A percentile compares a stretch with the other conserved stretches of the same genome.
Evolutionary conservation across 306 rosid genomes (phyloP).

Genomic region (Phaseolus lunatus): DNA sequence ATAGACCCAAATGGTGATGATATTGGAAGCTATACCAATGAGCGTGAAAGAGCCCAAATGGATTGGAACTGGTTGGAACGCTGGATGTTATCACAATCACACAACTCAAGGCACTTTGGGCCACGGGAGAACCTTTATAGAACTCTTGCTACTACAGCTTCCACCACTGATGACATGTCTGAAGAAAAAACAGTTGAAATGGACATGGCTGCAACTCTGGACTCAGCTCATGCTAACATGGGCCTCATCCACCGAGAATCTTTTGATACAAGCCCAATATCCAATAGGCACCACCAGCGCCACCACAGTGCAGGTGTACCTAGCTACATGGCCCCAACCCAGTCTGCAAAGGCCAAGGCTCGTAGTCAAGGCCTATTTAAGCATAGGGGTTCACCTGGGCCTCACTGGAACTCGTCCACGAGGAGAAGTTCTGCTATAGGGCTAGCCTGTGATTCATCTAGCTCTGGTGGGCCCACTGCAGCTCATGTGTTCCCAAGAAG

Average conservation of each 20-base stretch:
- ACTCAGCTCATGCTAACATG: slow-evolving; percentile 35
- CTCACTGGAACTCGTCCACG: slow-evolving; percentile 66
- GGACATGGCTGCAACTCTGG: slow-evolving; percentile 53
- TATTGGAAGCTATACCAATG: slow-evolving; percentile 43
- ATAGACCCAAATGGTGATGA: slow-evolving; percentile 45
- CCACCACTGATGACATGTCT: slow-evolving; percentile 59
- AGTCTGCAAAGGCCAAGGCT: slow-evolving; percentile 91
- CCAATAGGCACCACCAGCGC: slow-evolving; percentile 35
- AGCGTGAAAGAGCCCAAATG: slow-evolving; percentile 61
- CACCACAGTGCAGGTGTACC: slow-evolving; percentile 51
- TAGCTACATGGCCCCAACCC: slow-evolving; percentile 91
- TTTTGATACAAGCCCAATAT: slow-evolving; percentile 46
- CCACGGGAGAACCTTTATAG: slow-evolving; percentile 47
- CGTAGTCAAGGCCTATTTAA: slow-evolving; percentile 53
- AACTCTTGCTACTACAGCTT: slow-evolving; percentile 43
- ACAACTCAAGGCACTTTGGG: slow-evolving; percentile 41
- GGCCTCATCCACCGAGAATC: slow-evolving; percentile 48
- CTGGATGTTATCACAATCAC: slow-evolving; percentile 81
- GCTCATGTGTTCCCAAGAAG: slow-evolving; percentile 51
- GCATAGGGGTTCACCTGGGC: slow-evolving; percentile 56
- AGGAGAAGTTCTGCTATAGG: slow-evolving; percentile 45
- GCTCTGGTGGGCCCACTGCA: slow-evolving; percentile 59
- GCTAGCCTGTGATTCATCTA: slow-evolving; percentile 64
- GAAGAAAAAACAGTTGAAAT: slow-evolving; percentile 89
- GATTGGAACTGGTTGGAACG: slow-evolving; percentile 92